Base-by-base conservation (phyloP, 1,284 basidiomycete species). In the Puccinia coronata region DNA sequence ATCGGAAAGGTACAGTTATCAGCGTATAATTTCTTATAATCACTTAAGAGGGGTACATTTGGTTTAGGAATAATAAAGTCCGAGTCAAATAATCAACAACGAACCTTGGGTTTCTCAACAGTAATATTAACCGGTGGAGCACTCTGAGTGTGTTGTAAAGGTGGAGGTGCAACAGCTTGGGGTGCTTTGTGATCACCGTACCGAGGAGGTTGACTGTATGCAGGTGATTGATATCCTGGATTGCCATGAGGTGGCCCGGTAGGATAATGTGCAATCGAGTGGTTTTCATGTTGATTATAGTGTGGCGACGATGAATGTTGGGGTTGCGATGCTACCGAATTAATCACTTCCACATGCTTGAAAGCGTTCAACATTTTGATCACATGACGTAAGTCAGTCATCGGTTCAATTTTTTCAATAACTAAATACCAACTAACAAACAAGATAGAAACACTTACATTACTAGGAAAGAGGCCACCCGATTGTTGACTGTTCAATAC, bases 381-480 rank as follows among this genome's bases (percentile, higher is more conserved):
- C 12, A 39, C 31, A 23, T 23, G 20, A 23, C 9, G 28, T 23
- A 6, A 57, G 55, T n/a, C 55, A 57, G 20, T 9, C 6, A 57
- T 9, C 9, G 6, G 28, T 23, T n/a, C n/a, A n/a, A n/a, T n/a
- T n/a, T n/a, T n/a, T n/a, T n/a, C n/a, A n/a, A n/a, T n/a, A n/a
- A n/a, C n/a, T n/a, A n/a, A n/a, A n/a, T n/a, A n/a, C n/a, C n/a
- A n/a, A n/a, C n/a, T n/a, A n/a, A 57, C 12, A 25, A 57, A 5
- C 6, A 25, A 25, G 6, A 57, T 57, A 25, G 55, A 39, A 65
- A 39, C 31, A 69, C 53, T 31, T 9, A 80, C 77, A 49, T 80
- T 80, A 49, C 77, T 80, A 47, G 77, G 77, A 61, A 80, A 80
- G 9, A 80, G 43, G 11, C 77, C 77, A 14, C 63, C 43, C 0